These are phyloP conservation scores for Aurantiochytrium sp. DNA, from an alignment of 108 stramenopile genomes.

Conservation along the genomic window DNA sequence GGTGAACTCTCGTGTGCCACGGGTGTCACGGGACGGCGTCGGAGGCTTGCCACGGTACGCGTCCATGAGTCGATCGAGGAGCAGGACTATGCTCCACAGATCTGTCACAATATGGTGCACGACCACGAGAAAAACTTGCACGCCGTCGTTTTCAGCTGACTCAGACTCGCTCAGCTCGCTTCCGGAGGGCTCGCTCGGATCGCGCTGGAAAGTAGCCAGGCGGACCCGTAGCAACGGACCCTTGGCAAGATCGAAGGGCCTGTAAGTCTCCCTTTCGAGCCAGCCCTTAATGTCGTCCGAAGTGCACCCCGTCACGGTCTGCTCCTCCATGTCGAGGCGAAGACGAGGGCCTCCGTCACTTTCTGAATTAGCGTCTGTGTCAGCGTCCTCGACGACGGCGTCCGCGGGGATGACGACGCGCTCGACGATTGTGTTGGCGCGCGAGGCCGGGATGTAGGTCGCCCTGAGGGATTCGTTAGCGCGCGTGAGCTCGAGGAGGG, in stretches of 20 bases:
- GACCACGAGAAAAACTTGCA: neutral
- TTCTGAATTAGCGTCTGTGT: too few species aligned
- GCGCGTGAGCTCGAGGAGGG: neutral
- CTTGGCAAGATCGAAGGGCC: neutral
- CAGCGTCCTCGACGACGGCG: neutral
- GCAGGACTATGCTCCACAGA: slow-evolving; percentile 4
- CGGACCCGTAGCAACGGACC: neutral
- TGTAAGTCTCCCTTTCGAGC: neutral
- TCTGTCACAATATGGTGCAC: slow-evolving; percentile 19
- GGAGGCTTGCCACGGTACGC: neutral
- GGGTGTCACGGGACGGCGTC: neutral
- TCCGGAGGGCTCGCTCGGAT: too few species aligned
- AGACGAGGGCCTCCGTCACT: too few species aligned
- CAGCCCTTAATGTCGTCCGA: neutral
- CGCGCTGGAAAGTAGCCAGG: neutral
- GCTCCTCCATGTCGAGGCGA: neutral
- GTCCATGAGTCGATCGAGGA: neutral
- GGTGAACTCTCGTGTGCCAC: neutral
- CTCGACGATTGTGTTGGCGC: neutral
- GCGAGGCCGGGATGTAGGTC: neutral
- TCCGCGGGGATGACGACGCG: neutral
- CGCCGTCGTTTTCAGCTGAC: too few species aligned
- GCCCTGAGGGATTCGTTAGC: neutral
- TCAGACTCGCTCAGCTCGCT: too few species aligned
- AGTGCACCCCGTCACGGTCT: neutral